Conservation (phyloP, 129 eudicot genomes). For the Tagetes erecta region DNA sequence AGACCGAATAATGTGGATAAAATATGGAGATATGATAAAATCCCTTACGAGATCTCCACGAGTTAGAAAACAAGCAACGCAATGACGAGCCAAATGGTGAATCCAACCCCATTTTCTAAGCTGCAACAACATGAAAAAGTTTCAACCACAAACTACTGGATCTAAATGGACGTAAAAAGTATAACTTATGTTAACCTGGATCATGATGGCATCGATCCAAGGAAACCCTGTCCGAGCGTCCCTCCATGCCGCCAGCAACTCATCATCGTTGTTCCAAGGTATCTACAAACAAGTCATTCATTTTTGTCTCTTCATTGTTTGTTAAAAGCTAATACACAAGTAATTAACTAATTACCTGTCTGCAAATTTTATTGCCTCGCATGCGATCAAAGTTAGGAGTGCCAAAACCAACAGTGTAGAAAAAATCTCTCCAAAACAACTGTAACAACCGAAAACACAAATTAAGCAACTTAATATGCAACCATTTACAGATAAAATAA, state of each 20-base stretch:
- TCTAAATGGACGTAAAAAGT: conserved; percentile 3
- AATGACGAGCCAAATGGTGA: conserved; percentile 95
- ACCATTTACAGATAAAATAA: not conserved
- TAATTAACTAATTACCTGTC: conserved; percentile 84
- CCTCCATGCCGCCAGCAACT: conserved; percentile 79
- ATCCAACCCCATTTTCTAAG: conserved; percentile 94
- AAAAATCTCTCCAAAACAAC: conserved; percentile 89
- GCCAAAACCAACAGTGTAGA: conserved; percentile 80
- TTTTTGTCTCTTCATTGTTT: no score
- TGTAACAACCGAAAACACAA: conserved; percentile 34
- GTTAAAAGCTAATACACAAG: not conserved
- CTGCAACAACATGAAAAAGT: conserved; percentile 37
- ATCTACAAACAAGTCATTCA: conserved; percentile 35
- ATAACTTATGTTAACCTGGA: conserved; percentile 51
- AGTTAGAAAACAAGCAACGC: conserved; percentile 87
- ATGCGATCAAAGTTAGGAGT: conserved; percentile 82
- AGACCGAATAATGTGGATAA: no score
- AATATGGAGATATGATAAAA: not conserved
- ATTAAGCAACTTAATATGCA: conserved; percentile 19
- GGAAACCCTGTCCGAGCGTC: conserved; percentile 89
- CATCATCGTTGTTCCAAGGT: conserved; percentile 79
- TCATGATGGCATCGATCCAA: conserved; percentile 95
- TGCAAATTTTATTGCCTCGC: conserved; percentile 79
- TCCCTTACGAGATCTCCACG: conserved; percentile 83
- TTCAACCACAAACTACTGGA: conserved; percentile 3